Base-by-base conservation (phyloP, 2,329 filamentous ascomycete genomes). In the Ophiosphaerella narmari region DNA sequence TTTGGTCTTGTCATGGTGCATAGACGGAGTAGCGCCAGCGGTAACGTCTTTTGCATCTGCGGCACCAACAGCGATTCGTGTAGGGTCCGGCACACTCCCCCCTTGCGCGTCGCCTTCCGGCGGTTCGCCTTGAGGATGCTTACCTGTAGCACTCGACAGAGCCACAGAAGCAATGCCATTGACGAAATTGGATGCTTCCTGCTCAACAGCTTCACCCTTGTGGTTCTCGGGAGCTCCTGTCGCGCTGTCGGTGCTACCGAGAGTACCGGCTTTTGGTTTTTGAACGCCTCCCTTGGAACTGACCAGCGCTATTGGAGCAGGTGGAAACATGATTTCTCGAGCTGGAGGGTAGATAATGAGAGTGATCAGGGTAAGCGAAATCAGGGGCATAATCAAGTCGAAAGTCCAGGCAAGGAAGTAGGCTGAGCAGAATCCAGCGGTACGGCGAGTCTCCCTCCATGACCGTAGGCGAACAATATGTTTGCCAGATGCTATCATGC, bases 161-260 rank as follows among this genome's bases (percentile, higher is more conserved):
- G 89, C 86, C 5, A 94, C 83, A 26, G 84, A 81, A 7, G 86
- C 84, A 44, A 94, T 85, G 31, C 86, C 83, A 46, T 86, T 87
- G 50, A 94, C 86, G 54, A 95, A 87, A 66, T 91, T 92, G 60
- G 83, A 87, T 1, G 91, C 91, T 69, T 95, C 90, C 53, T 89
- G 84, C 68, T 95, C 90, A 1, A 91, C 88, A 0, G 89, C 89
- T 68, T 94, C 90, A 23, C 91, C 90, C 67, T 90, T 87, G 73
- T 90, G 84, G 58, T 90, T 90, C 68, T 96, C 89, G 0, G 90
- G 87, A 0, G 90, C 90, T 1, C 90, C 91, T 0, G 90, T 95
- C 0, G 88, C 81, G 48, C 87, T 91, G 52, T 91, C 88, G 24
- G 86, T 82, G 16, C 87, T 91, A 1, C 88, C 90, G 0, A 94